Conservation (phyloP, 306 rosid species). For the Quercus ilex region DNA sequence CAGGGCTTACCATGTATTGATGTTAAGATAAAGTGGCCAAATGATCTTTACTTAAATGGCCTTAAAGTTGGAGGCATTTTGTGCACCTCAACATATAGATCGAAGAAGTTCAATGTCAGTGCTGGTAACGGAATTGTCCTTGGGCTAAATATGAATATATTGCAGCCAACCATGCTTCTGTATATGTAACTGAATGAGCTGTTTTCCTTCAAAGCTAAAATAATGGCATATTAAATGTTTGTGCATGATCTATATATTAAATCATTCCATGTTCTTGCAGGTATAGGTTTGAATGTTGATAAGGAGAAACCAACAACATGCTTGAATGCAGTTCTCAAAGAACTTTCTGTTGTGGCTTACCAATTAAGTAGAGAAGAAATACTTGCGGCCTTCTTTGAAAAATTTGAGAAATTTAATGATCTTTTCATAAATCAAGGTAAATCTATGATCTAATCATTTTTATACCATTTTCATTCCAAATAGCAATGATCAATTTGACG, state of each 20-base stretch:
- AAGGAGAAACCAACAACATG: conserved; percentile 86
- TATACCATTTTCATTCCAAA: not conserved
- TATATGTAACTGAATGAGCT: not conserved
- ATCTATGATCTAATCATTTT: not conserved
- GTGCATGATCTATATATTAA: conserved; percentile 16
- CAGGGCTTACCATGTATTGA: conserved; percentile 83
- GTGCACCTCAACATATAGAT: conserved; percentile 74
- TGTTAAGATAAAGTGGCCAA: conserved; percentile 94
- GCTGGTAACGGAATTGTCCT: conserved; percentile 61
- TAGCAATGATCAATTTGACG: not conserved
- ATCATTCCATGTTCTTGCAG: conserved; percentile 45
- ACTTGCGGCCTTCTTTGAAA: conserved; percentile 75
- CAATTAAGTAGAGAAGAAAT: conserved; percentile 71
- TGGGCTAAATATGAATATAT: conserved; percentile 19
- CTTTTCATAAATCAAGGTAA: conserved; percentile 78
- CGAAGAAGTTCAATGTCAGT: conserved; percentile 72
- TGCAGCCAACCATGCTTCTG: conserved; percentile 3
- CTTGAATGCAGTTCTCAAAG: conserved; percentile 62
- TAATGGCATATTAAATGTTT: conserved; percentile 6
- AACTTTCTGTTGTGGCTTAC: conserved; percentile 43
- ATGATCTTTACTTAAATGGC: conserved; percentile 83
- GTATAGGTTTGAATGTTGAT: conserved; percentile 79
- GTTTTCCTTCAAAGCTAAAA: not conserved
- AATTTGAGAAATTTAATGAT: conserved; percentile 60
- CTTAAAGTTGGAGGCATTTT: conserved; percentile 92